Evolutionary conservation across 345 rosid genomes (phyloP).

Genomic region (Raphanus sativus): DNA sequence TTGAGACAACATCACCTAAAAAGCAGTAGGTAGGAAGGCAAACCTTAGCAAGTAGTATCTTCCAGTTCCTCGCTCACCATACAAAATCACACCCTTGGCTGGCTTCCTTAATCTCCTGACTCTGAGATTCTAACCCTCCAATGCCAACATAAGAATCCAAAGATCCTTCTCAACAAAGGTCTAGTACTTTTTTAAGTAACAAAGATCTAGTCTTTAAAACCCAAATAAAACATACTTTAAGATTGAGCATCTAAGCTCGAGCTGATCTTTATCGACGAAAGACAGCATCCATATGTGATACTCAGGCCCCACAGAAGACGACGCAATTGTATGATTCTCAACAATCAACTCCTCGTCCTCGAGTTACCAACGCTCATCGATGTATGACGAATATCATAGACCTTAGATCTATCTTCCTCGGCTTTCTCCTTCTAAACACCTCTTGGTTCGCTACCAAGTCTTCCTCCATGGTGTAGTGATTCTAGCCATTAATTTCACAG

Average conservation of each 20-base stretch:
- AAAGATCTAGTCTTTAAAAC: not conserved
- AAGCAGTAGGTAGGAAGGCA: too few relatives aligned
- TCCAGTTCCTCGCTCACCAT: conserved; percentile 99
- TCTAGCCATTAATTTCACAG: too few relatives aligned
- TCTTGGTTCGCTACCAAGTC: conserved; percentile 93
- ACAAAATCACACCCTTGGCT: conserved; percentile 95
- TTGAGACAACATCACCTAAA: too few relatives aligned
- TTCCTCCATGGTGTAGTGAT: conserved; percentile 64
- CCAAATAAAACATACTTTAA: conserved; percentile 51
- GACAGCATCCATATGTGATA: conserved; percentile 34
- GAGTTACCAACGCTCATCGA: conserved; percentile 70
- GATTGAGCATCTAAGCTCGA: conserved; percentile 94
- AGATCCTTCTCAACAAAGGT: conserved; percentile 65
- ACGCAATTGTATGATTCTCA: conserved; percentile 93
- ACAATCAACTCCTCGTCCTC: conserved; percentile 73
- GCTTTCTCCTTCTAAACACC: conserved; percentile 89
- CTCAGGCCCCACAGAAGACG: conserved; percentile 22
- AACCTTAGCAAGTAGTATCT: conserved; percentile 95
- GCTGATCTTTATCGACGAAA: conserved; percentile 89
- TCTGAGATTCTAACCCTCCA: conserved; percentile 98
- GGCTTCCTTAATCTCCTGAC: conserved; percentile 99
- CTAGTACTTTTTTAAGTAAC: too few relatives aligned
- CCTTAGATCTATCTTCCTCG: conserved; percentile 89
- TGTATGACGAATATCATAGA: conserved; percentile 82
- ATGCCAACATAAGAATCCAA: conserved; percentile 95